Percentiles rank a stretch among this genome's conserved stretches.
Evolutionary conservation across 306 rosid species (phyloP).

Genomic region (Leucaena leucocephala): DNA sequence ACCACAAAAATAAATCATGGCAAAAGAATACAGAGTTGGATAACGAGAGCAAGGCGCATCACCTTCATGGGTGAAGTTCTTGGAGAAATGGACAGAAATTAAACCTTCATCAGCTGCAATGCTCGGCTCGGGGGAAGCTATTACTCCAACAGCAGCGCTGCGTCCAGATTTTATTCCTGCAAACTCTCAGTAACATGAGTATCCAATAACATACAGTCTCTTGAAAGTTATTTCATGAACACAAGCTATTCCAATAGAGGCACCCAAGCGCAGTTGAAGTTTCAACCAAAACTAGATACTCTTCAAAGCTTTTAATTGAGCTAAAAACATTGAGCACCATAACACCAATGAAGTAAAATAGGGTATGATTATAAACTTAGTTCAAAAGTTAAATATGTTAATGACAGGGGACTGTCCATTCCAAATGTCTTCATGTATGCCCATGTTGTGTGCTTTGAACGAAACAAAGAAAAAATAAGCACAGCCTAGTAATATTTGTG

Average conservation of each 20-base stretch:
- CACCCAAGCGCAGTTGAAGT: neutral
- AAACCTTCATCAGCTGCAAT: conserved; percentile 32
- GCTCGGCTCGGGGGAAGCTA: conserved; percentile 42
- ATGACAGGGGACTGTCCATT: conserved; percentile 18
- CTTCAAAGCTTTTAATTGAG: conserved; percentile 20
- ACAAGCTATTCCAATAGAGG: conserved; percentile 16
- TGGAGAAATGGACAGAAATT: conserved; percentile 42
- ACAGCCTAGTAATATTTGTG: neutral
- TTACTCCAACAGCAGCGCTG: conserved; percentile 34
- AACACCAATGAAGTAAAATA: neutral
- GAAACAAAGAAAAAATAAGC: neutral
- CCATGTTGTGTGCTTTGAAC: neutral
- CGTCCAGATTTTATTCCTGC: conserved; percentile 49
- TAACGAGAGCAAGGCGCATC: conserved; percentile 28
- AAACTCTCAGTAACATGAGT: conserved; percentile 31
- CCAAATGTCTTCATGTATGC: neutral
- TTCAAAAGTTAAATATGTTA: conserved; percentile 12
- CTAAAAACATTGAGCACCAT: conserved; percentile 1
- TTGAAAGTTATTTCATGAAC: no score
- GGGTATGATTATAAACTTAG: neutral
- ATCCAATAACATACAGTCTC: neutral
- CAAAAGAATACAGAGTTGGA: conserved; percentile 21
- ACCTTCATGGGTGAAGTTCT: conserved; percentile 33
- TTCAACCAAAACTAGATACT: conserved; percentile 1
- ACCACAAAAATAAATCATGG: neutral